Base-by-base conservation (phyloP, 805 yeast genomes). In the Tetrapisispora taiwanensis region DNA sequence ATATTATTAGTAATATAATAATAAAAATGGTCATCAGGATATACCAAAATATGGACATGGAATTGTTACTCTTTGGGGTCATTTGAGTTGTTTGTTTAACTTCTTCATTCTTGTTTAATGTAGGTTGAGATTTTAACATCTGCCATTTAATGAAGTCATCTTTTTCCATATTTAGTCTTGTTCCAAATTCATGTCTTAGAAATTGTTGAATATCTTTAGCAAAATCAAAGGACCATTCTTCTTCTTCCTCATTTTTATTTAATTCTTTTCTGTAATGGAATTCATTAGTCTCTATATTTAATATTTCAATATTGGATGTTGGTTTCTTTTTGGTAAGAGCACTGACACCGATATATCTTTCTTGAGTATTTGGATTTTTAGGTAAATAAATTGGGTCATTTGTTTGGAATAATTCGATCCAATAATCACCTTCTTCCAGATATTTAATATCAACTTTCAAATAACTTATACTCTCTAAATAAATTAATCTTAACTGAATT, bases 271-370 rank as follows among this genome's bases (percentile, higher is more conserved):
- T 32, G 51, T 56, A 55, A 49, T 60, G 63, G 27, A 84, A 72
- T 9, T 77, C 76, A 49, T 62, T 75, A 2, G 84, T 73, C 41
- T 68, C 63, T 41, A 80, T 72, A 18, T 70, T 71, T 46, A 72
- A 58, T 22, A 88, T 53, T 54, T 87, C 94, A 31, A 81, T 87
- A 46, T 71, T 74, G n/a, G 31, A 37, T 52, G 86, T 83, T 15
- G 46, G 24, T 14, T n/a, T 27, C 2, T 43, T 22, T 18, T 28
- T 37, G 3, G 39, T n/a, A 20, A 34, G 19, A 1, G 92, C 95
- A 33, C 86, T 72, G 43, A 89, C 68, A 2, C 95, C 95, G 30
- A 90, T 59, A 58, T 74, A 81, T 48, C 64, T 46, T 44, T 60
- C 59, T 4, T 56, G 52, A 7, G 55, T 55, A 14, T 46, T 44